Evolutionary conservation across 2,329 filamentous ascomycete species (phyloP), one percentile per base, ranked within the genome.

Genomic region (Apiospora rasikravindrae): DNA sequence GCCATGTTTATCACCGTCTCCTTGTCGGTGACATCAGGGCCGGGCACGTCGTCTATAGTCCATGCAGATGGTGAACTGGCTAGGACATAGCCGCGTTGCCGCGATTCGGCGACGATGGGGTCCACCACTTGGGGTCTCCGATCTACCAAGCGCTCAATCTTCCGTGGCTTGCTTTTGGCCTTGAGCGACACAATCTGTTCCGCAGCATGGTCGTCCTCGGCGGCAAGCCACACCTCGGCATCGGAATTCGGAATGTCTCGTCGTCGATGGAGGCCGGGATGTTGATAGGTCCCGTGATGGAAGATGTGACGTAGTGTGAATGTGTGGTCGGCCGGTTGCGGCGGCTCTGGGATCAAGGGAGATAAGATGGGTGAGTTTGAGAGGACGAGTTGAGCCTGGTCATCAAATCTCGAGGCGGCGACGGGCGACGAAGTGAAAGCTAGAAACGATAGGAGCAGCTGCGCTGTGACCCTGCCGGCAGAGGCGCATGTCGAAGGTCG

Each of bases 1-100:
- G 96, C 96, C 79, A 98, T 89, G 67, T 88, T 94, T 75, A 98
- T 80, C 16, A 99, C 88, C 0, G 94, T 98, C 73, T 92, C 88
- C 82, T 94, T 96, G 81, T 98, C 93, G 4, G 93, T 94, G 66
- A 97, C 84, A 81, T 98, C 92, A 2, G 96, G 96, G 0, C 91
- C 93, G 0, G 89, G 80, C 0, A 98, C 85, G 67, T 94, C 89
- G 76, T 98, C 96, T 75, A 93, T 84, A 0, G 92, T 92, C 96
- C 96, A 99, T 69, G 92, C 93, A 1, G 91, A 91, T 0, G 91
- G 88, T 16, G 91, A 90, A 61, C 97, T 87, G 26, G 89, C 86
- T 70, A 91, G 89, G 22, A 92, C 88, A 76, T 88, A 89, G 42
- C 94, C 94, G 44, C 88, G 89, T 73, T 90, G 85, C 69, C 94